Percentiles rank a stretch among this genome's conserved stretches.
Evolutionary conservation across 2,329 filamentous ascomycete species (phyloP).

Genomic region (Aureobasidium namibiae): DNA sequence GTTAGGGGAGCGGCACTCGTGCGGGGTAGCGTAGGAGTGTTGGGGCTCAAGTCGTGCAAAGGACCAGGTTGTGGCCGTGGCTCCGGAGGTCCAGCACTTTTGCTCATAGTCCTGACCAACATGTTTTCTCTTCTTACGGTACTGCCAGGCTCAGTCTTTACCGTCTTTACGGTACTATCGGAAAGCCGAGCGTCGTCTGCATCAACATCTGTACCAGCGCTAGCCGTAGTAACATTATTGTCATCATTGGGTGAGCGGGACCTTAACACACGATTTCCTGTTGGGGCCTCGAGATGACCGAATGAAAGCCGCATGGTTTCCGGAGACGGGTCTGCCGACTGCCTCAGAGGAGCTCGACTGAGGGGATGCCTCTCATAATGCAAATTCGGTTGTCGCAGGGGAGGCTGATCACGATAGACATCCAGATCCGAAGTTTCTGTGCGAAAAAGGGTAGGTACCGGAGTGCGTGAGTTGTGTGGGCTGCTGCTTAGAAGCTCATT

Average conservation of each 20-base stretch:
- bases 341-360: neutral
- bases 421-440: constrained; percentile 40
- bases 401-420: neutral
- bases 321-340: neutral
- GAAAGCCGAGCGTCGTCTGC: neutral
- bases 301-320: neutral
- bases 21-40: constrained; percentile 16
- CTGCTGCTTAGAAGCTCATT: constrained; percentile 31
- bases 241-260: neutral
- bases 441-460: constrained; percentile 20
- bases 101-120: neutral
- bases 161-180: neutral
- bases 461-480: constrained; percentile 19
- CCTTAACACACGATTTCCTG: neutral
- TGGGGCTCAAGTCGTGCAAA: constrained; percentile 18
- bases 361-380: neutral
- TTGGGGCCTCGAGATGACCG: neutral
- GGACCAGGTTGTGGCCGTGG: constrained; percentile 7
- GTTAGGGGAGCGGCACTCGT: constrained; percentile 5
- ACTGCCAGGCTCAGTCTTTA: neutral
- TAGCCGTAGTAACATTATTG: too few species aligned
- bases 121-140: neutral
- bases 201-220: neutral
- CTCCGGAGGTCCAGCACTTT: neutral
- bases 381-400: neutral